Evolutionary conservation across 169 alveolate species (phyloP), one percentile per base, ranked within the genome.

Genomic region (Plasmodium blacklocki): DNA sequence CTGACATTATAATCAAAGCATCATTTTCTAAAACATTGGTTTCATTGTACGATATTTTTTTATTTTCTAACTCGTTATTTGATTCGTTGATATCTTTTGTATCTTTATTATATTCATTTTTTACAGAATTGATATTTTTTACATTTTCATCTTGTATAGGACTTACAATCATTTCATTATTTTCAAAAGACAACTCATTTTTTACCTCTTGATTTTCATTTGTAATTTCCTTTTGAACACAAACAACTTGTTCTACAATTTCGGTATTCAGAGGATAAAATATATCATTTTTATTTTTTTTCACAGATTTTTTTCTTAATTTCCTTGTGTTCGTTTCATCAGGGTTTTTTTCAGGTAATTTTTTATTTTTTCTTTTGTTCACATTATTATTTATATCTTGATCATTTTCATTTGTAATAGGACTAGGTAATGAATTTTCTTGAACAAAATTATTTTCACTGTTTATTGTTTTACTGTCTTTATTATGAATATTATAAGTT

Each of bases 21-120:
- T 78, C 89, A 12, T 78, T 64, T 21, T 73, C 78, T 29, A 66
- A 29, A 63, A 47, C 26, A 19, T 78, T 67, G 21, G 68, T 64
- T 21, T 32, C 64, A 45, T 78, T 45, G 43, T 19, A 39, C 0
- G 80, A 43, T 66, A 52, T 78, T 18, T 78, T 60, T 60, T 26
- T 23, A 60, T 21, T 32, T 3, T 39, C 47, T 39, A 39, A 39
- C 47, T 39, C 47, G 11, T 39, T 39, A 39, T 5, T 39, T 39
- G 21, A 26, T 39, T 74, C 45, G 9, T n/a, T 23, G 15, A 18
- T 74, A 18, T 18, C 39, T 32, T 63, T 12, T 14, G 49, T 52
- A 52, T 12, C 1, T n/a, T 73, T 26, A 63, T 29, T 49, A 74
- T 18, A 39, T n/a, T 74, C 18, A 59, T 56, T 67, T 11, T 14